A percentile compares a stretch with the other conserved stretches of the same genome.
Conservation (phyloP, 225 moss, liverwort and hornwort species). For the Antitrichia curtipendula region DNA sequence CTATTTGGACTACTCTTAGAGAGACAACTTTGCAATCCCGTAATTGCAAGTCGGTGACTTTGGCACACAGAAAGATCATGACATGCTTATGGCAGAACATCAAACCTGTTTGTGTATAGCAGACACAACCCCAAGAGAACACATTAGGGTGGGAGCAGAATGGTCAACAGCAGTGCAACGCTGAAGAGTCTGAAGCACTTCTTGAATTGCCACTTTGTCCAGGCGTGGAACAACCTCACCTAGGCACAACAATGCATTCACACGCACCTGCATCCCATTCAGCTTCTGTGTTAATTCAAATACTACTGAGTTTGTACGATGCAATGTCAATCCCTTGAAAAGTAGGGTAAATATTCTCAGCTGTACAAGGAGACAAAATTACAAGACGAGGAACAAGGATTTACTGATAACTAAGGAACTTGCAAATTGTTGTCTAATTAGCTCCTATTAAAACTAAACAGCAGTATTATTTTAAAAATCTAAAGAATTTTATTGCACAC, state of each 20-base stretch:
- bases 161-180: conserved; percentile 96
- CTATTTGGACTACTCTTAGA: neutral
- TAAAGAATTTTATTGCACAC: neutral
- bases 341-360: neutral
- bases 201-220: conserved; percentile 67
- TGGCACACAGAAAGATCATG: neutral
- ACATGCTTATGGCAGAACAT: neutral
- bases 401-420: neutral
- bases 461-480: no score
- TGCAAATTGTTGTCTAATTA: neutral
- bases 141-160: conserved; percentile 93
- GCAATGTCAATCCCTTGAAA: neutral
- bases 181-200: conserved; percentile 74
- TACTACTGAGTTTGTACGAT: neutral
- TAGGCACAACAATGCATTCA: conserved; percentile 85
- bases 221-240: conserved; percentile 94
- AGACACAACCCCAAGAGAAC: conserved; percentile 81
- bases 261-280: conserved; percentile 66
- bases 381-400: neutral
- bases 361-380: neutral
- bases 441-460: neutral
- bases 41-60: neutral
- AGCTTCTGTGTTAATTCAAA: neutral
- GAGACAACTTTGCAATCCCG: neutral
- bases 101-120: conserved; percentile 85